A percentile compares a stretch with the other conserved stretches of the same genome.
phyloP scores from a whole-genome alignment of 768 basidiomycete genomes.

The Obba rivulosa region DNA sequence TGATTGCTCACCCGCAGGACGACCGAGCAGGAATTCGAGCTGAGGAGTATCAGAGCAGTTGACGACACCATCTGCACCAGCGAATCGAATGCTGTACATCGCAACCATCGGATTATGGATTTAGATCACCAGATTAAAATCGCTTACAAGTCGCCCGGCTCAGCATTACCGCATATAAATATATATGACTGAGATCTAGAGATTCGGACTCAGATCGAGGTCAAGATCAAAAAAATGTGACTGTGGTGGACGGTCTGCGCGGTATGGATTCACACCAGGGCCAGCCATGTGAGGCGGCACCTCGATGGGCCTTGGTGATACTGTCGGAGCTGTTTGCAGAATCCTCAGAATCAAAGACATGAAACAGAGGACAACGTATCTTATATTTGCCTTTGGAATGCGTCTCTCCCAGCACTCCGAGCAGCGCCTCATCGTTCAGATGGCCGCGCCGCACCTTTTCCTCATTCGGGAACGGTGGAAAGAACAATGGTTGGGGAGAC shows the following conservation, averaged over 20 bases:
- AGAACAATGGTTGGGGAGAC: conserved; percentile 74
- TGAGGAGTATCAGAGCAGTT: conserved; percentile 34
- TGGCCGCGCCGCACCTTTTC: conserved; percentile 85
- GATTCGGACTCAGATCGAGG: conserved; percentile 79
- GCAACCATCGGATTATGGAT: conserved; percentile 29
- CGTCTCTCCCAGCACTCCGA: conserved; percentile 74
- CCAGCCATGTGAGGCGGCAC: conserved; percentile 37
- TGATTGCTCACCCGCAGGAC: conserved; percentile 2
- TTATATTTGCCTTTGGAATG: conserved; percentile 75
- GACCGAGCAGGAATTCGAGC: conserved; percentile 30
- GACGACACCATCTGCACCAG: conserved; percentile 26
- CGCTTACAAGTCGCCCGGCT: no score
- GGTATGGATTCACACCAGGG: conserved; percentile 61
- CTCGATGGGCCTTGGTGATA: conserved; percentile 50
- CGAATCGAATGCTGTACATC: conserved; percentile 30
- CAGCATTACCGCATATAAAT: no score
- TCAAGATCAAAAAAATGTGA: conserved; percentile 69
- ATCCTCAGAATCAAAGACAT: neutral
- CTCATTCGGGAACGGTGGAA: conserved; percentile 88
- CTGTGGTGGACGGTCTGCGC: conserved; percentile 59
- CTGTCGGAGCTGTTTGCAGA: conserved; percentile 45
- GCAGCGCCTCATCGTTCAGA: conserved; percentile 74
- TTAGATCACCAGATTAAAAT: conserved; percentile 13
- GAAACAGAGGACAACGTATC: conserved; percentile 5
- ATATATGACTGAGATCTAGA: conserved; percentile 33